Percentiles rank a stretch among this genome's conserved stretches.
Conservation (phyloP, 495 filamentous ascomycete species). For the Xylaria scruposa region DNA sequence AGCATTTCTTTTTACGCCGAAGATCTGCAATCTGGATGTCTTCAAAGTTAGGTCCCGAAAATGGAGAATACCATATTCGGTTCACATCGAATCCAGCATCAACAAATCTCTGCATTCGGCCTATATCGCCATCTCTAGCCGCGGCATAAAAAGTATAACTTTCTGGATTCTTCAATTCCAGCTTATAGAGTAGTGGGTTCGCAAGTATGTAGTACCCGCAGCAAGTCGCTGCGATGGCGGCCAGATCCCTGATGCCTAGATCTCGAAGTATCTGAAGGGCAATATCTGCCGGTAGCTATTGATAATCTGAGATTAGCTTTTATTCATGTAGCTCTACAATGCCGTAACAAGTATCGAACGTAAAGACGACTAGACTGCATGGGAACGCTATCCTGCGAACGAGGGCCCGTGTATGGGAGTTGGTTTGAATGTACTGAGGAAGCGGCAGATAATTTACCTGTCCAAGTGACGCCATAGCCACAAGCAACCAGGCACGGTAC, state of each 20-base stretch:
- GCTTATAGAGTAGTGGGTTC: neutral
- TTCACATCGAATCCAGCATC: neutral
- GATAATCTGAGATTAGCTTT: neutral
- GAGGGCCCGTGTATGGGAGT: too few species aligned
- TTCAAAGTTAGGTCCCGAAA: neutral
- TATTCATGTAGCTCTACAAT: neutral
- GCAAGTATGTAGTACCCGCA: neutral
- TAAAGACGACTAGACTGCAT: neutral
- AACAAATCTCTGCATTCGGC: neutral
- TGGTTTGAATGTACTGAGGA: too few species aligned
- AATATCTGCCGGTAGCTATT: neutral
- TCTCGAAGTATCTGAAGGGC: neutral
- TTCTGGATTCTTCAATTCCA: neutral
- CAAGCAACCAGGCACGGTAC: neutral
- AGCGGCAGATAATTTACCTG: neutral
- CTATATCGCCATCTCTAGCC: neutral
- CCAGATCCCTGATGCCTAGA: neutral
- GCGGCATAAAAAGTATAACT: neutral
- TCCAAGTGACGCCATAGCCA: neutral
- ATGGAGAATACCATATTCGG: neutral
- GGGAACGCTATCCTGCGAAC: neutral
- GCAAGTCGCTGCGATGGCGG: neutral
- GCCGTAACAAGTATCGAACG: neutral
- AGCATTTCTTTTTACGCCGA: neutral
- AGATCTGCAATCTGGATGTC: neutral